phyloP scores from a whole-genome alignment of 2,329 filamentous ascomycete species.

The Sclerotinia spermophila region DNA sequence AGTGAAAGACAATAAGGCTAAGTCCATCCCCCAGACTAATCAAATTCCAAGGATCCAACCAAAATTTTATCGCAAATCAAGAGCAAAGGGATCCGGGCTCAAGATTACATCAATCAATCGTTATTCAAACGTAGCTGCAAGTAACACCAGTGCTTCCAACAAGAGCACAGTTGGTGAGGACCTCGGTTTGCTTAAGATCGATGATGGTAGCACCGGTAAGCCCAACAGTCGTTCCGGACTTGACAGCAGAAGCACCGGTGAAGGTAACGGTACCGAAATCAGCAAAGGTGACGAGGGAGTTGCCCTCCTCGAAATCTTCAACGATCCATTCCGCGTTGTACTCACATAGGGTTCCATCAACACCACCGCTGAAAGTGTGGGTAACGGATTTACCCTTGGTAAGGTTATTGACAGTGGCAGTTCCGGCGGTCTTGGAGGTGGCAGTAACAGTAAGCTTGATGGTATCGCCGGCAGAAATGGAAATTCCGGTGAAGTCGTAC shows the following conservation, averaged over 20 bases:
- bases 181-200: neutral
- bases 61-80: neutral
- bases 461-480: constrained; percentile 44
- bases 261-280: constrained; percentile 45
- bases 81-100: neutral
- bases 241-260: constrained; percentile 8
- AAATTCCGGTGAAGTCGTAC: constrained; percentile 48
- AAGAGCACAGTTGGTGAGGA: neutral
- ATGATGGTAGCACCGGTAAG: constrained; percentile 13
- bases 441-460: constrained; percentile 42
- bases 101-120: neutral
- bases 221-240: neutral
- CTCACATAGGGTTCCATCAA: constrained; percentile 40
- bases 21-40: neutral
- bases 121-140: constrained; percentile 12
- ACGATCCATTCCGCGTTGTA: constrained; percentile 52
- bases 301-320: constrained; percentile 47
- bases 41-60: constrained; percentile 5
- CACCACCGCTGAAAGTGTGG: constrained; percentile 41
- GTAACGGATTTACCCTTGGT: constrained; percentile 45
- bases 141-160: neutral
- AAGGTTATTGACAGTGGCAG: constrained; percentile 45
- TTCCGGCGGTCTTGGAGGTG: constrained; percentile 41
- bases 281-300: constrained; percentile 43
- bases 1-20: neutral